phyloP scores from a whole-genome alignment of 352 stramenopile species.

The Phytophthora rubi region DNA sequence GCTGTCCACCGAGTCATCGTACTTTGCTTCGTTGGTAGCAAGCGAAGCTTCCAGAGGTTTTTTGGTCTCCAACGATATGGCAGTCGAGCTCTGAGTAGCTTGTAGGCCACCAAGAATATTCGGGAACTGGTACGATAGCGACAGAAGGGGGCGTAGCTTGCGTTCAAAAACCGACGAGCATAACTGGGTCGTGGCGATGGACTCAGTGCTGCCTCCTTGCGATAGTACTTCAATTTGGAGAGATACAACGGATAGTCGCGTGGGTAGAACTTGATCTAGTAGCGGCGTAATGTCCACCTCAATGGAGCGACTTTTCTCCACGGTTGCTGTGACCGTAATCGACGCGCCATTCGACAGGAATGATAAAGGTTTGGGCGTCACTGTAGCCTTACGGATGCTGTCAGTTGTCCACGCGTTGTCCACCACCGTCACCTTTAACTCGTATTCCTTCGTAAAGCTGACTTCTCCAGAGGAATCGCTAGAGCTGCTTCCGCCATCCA shows the following conservation, averaged over 20 bases:
- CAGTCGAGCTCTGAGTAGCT: conserved; percentile 52
- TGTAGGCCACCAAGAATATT: conserved; percentile 42
- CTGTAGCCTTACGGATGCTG: conserved; percentile 22
- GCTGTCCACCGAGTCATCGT: conserved; percentile 18
- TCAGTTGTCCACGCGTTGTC: conserved; percentile 55
- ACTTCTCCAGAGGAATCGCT: conserved; percentile 7
- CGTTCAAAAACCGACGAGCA: conserved; percentile 73
- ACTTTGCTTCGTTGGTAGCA: conserved; percentile 37
- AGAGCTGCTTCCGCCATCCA: conserved; percentile 13
- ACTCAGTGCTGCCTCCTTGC: conserved; percentile 31
- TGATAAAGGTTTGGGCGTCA: conserved; percentile 26
- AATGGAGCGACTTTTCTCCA: conserved; percentile 57
- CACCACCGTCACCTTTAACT: conserved; percentile 52
- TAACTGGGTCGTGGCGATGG: conserved; percentile 50
- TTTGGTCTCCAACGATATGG: conserved; percentile 4
- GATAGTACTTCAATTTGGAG: conserved; percentile 61
- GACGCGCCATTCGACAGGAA: conserved; percentile 31
- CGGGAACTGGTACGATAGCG: conserved; percentile 51
- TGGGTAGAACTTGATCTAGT: conserved; percentile 43
- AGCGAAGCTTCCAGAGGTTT: conserved; percentile 24
- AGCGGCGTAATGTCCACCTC: conserved; percentile 65
- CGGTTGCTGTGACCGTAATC: conserved; percentile 42
- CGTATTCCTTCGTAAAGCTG: conserved; percentile 55
- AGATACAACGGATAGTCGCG: conserved; percentile 48
- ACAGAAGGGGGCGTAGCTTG: conserved; percentile 50